Percentiles rank a stretch among this genome's conserved stretches.
phyloP scores from a whole-genome alignment of 164 flowering plant species.

The Magnolia officinalis region DNA sequence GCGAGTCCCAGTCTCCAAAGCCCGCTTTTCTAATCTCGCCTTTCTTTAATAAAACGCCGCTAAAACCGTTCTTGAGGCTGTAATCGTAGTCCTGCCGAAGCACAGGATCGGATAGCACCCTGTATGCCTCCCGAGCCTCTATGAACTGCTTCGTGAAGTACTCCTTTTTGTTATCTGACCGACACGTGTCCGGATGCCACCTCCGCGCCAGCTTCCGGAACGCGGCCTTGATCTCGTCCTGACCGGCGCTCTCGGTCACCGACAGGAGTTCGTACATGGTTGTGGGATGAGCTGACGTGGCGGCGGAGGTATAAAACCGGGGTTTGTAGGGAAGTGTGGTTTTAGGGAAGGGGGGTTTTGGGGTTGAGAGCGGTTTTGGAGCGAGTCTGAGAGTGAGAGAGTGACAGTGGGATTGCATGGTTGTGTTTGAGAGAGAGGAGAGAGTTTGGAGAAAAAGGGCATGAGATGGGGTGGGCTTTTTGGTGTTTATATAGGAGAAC shows the following conservation, averaged over 20 bases:
- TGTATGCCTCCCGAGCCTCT: constrained; percentile 12
- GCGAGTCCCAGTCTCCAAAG: constrained; percentile 13
- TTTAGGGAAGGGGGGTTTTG: too few relatives aligned
- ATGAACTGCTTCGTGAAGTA: constrained; percentile 7
- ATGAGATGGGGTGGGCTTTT: too few relatives aligned
- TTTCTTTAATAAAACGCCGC: too few relatives aligned
- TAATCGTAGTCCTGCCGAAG: too few relatives aligned
- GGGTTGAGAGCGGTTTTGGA: too few relatives aligned
- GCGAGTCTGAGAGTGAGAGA: too few relatives aligned
- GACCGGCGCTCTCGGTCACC: constrained; percentile 7
- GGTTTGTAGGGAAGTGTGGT: too few relatives aligned
- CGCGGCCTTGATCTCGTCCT: constrained; percentile 13
- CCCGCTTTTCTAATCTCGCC: neutral
- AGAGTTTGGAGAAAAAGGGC: too few relatives aligned
- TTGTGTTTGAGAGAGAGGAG: too few relatives aligned
- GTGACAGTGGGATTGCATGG: too few relatives aligned
- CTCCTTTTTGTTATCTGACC: neutral
- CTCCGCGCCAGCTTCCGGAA: constrained; percentile 10
- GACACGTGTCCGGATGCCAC: constrained; percentile 12
- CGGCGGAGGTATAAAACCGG: neutral
- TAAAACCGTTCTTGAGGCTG: neutral
- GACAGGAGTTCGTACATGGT: constrained; percentile 12
- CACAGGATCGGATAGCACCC: constrained; percentile 2
- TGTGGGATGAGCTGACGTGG: neutral
- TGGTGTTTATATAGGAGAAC: too few relatives aligned